Conservation (phyloP, 495 filamentous ascomycete species). For the Schizothecium vesticola region DNA sequence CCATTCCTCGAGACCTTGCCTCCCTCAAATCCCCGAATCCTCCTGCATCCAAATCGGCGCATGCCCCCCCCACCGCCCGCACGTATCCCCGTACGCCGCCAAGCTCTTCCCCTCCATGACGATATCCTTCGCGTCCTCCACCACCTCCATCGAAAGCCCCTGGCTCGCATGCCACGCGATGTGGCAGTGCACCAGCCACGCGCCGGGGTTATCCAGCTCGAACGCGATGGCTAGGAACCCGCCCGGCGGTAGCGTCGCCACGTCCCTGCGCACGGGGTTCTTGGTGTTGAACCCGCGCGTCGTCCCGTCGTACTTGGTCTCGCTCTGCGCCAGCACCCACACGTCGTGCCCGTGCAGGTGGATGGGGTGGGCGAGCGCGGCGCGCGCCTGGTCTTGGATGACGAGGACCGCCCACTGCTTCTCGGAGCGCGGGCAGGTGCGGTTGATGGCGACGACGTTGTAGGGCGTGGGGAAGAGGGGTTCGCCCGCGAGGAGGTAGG, state of each 20-base stretch:
- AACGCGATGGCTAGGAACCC: constrained; percentile 51
- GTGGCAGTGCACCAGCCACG: constrained; percentile 26
- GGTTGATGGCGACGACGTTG: constrained; percentile 26
- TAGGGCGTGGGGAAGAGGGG: constrained; percentile 28
- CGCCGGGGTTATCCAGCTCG: constrained; percentile 47
- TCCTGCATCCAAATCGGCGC: constrained; percentile 13
- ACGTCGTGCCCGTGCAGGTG: constrained; percentile 25
- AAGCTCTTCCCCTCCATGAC: not conserved
- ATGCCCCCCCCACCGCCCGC: constrained; percentile 3
- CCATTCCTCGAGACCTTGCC: too few relatives aligned
- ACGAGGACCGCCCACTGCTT: constrained; percentile 20
- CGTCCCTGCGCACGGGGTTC: constrained; percentile 55
- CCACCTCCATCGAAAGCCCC: constrained; percentile 18
- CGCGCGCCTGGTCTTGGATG: constrained; percentile 14
- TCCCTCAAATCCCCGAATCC: constrained; percentile 18
- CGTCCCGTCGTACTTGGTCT: constrained; percentile 1
- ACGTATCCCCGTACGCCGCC: constrained; percentile 3
- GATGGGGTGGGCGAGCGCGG: constrained; percentile 22
- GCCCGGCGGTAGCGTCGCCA: constrained; percentile 46
- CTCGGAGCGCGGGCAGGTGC: not conserved
- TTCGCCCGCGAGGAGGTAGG: constrained; percentile 20
- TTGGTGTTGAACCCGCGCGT: constrained; percentile 16
- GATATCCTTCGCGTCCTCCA: constrained; percentile 14
- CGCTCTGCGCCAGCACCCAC: constrained; percentile 13
- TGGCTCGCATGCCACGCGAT: constrained; percentile 25